Percentiles rank a stretch among this genome's conserved stretches.
Conservation (phyloP, 768 basidiomycete species). For the Kwoniella mangroviensis region DNA sequence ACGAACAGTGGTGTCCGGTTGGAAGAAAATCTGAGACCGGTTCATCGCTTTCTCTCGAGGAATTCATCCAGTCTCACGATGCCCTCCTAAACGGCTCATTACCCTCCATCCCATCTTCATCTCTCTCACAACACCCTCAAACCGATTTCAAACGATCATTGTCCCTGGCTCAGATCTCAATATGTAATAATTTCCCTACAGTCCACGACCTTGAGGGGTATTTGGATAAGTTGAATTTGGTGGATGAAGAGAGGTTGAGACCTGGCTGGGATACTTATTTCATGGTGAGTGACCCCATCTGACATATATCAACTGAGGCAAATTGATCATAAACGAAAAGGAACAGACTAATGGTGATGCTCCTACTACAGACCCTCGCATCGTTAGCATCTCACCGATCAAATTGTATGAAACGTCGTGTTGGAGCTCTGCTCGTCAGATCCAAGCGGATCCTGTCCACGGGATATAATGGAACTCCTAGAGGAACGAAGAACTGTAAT, state of each 20-base stretch:
- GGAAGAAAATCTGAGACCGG: background rate
- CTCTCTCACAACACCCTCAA: conserved; percentile 31
- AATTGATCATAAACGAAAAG: background rate
- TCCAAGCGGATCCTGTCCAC: conserved; percentile 62
- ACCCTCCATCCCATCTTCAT: conserved; percentile 22
- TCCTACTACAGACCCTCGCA: conserved; percentile 71
- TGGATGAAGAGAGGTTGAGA: conserved; percentile 74
- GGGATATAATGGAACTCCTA: conserved; percentile 91
- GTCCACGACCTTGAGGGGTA: conserved; percentile 63
- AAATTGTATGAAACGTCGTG: conserved; percentile 96
- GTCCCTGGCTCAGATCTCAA: conserved; percentile 49
- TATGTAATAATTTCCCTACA: conserved; percentile 53
- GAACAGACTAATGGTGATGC: background rate
- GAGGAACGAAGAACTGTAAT: conserved; percentile 85
- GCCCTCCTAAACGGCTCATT: conserved; percentile 58
- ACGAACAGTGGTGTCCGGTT: background rate
- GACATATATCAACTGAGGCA: background rate
- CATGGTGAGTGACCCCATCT: conserved; percentile 67
- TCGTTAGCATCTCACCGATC: conserved; percentile 80
- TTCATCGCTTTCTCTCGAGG: conserved; percentile 62
- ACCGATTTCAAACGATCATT: conserved; percentile 46
- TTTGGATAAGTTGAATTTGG: conserved; percentile 71
- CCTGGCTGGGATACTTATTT: conserved; percentile 97
- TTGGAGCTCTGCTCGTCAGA: conserved; percentile 89
- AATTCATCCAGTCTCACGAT: conserved; percentile 78